A percentile compares a stretch with the other conserved stretches of the same genome.
phyloP scores from a whole-genome alignment of 2,329 filamentous ascomycete genomes.

The Diaporthe destruens region DNA sequence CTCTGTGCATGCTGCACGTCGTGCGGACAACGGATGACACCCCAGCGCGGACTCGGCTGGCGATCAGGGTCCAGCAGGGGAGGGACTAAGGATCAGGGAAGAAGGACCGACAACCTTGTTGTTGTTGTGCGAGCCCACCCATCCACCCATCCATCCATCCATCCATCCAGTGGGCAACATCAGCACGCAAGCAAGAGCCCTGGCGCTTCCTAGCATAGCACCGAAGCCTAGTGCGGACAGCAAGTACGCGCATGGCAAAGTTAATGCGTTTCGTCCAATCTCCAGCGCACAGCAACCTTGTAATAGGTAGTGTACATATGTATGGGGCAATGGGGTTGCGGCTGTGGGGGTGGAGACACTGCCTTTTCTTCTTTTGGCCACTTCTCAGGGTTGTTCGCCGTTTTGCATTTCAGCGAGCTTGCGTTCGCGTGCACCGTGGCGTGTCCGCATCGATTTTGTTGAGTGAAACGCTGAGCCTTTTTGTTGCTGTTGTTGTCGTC shows the following conservation, averaged over 20 bases:
- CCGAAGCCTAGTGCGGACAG: background rate
- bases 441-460: constrained; percentile 28
- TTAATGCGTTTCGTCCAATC: constrained; percentile 29
- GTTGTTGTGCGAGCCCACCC: background rate
- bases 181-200: too few species aligned
- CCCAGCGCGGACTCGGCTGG: constrained; percentile 24
- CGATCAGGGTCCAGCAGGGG: constrained; percentile 8
- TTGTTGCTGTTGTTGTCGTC: background rate
- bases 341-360: constrained; percentile 12
- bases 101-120: background rate
- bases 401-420: constrained; percentile 26
- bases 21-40: constrained; percentile 27
- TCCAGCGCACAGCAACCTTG: background rate
- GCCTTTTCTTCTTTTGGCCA: too few species aligned
- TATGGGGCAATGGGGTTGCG: background rate
- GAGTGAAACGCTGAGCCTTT: constrained; percentile 32
- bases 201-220: constrained; percentile 8
- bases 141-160: too few species aligned
- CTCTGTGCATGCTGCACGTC: constrained; percentile 3
- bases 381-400: too few species aligned
- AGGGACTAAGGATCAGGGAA: background rate
- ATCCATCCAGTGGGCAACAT: too few species aligned
- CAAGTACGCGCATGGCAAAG: background rate
- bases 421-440: constrained; percentile 13
- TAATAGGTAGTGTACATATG: background rate